These are phyloP conservation scores for Aquilaria sinensis DNA, from an alignment of 345 rosid genomes.

Conservation along the genomic window DNA sequence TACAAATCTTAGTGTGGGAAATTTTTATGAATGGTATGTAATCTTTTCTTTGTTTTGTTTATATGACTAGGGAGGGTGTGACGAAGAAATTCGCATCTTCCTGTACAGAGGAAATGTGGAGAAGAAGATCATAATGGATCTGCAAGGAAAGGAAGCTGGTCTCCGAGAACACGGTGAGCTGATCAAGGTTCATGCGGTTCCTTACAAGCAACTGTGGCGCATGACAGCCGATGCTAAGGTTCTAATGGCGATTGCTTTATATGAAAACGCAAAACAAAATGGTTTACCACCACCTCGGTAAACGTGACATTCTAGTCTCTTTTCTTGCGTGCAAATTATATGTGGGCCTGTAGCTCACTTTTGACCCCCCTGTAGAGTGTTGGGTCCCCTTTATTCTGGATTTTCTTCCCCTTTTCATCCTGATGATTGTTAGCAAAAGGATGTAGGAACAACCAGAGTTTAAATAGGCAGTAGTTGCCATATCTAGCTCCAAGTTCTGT, in stretches of 20 bases:
- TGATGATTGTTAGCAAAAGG: too few species aligned
- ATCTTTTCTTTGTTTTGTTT: constrained; percentile 4
- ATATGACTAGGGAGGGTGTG: constrained; percentile 78
- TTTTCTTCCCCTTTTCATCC: too few species aligned
- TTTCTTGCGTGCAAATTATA: not conserved
- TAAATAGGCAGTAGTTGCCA: too few species aligned
- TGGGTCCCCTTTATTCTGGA: too few species aligned
- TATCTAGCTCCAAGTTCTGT: too few species aligned
- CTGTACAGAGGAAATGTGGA: constrained; percentile 58
- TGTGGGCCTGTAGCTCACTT: too few species aligned
- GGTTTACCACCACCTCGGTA: constrained; percentile 38
- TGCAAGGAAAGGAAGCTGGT: constrained; percentile 86
- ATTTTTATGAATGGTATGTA: not conserved
- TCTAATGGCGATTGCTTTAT: constrained; percentile 60
- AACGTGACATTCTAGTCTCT: constrained; percentile 7
- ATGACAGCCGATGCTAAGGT: constrained; percentile 73
- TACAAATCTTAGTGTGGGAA: too few species aligned
- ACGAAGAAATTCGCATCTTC: constrained; percentile 77
- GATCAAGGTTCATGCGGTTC: constrained; percentile 66
- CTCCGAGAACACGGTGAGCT: constrained; percentile 68
- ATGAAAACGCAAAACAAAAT: constrained; percentile 67
- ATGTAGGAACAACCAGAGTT: too few species aligned
- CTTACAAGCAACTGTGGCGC: constrained; percentile 67
- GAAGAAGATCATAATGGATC: constrained; percentile 43
- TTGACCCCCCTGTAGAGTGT: too few species aligned